Evolutionary conservation across 495 filamentous ascomycete genomes (phyloP), one percentile per base, ranked within the genome.

Genomic region (Neurospora intermedia): DNA sequence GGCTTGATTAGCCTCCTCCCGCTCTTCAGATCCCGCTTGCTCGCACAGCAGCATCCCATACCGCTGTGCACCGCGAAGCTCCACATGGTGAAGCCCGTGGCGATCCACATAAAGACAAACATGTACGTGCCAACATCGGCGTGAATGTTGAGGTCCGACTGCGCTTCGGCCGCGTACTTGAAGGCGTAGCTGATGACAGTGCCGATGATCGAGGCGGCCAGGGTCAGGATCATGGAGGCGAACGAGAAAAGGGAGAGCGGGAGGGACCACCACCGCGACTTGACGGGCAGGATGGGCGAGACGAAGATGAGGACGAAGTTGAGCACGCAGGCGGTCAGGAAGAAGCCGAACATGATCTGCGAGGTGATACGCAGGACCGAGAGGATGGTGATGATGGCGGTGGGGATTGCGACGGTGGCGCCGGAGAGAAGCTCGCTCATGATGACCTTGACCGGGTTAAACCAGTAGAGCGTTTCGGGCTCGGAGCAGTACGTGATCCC

Each of bases 61-160:
- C 89, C 87, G 1, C 90, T 79, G 77, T 95, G 92, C 42, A 95
- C 80, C 15, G 93, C 78, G 76, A 91, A 96, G 0, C 89, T 89
- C 69, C 92, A 72, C 1, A 94, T 77, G 8, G 87, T 86, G 70
- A 90, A 91, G 0, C 82, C 91, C 0, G 88, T 84, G 0, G 90
- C 93, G 43, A 92, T 85, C 94, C 94, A 98, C 92, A 97, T 94
- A 76, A 97, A 96, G 0, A 84, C 90, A 77, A 97, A 87, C 94
- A 98, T 96, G 75, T 86, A 84, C 7, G 74, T 83, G 4, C 94
- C 94, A 7, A 97, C 77, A 15, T 85, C 80, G 5, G 91, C 92
- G 9, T 83, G 78, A 75, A 98, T 95, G 77, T 97, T 96, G 20
- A 97, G 81, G 41, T 88, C 87, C 4, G 75, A 82, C 80, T 85